Conservation (phyloP, 2,329 filamentous ascomycete species). For the Diaporthe vaccinii region DNA sequence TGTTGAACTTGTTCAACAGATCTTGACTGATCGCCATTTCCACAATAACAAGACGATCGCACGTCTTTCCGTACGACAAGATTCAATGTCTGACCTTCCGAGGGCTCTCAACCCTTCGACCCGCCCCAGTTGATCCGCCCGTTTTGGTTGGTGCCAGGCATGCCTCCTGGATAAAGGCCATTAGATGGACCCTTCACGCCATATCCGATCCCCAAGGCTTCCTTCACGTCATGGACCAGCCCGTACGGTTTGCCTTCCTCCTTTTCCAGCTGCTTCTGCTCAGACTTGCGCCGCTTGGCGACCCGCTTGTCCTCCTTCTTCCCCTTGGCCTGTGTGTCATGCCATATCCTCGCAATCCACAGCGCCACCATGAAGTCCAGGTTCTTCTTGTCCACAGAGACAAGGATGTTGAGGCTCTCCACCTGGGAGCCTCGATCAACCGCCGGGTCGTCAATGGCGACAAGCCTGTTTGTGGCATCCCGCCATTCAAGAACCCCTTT, state of each 20-base stretch:
- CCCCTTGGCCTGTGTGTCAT: not conserved
- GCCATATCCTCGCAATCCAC: slow-evolving; percentile 31
- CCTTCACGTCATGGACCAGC: slow-evolving; percentile 12
- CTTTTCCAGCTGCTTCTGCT: slow-evolving; percentile 9
- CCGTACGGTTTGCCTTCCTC: slow-evolving; percentile 18
- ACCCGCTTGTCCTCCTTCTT: not conserved
- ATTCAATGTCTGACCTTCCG: not conserved
- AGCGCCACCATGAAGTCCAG: slow-evolving; percentile 28
- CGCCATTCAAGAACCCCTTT: slow-evolving; percentile 36
- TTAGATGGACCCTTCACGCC: not conserved
- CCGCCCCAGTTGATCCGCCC: slow-evolving; percentile 7
- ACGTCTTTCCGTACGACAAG: not conserved
- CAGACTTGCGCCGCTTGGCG: not conserved
- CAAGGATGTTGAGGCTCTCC: slow-evolving; percentile 28
- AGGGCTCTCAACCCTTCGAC: not conserved
- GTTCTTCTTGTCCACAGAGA: slow-evolving; percentile 19
- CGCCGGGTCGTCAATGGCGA: slow-evolving; percentile 6
- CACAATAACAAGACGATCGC: not conserved
- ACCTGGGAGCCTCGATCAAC: not conserved
- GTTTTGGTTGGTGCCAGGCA: not conserved
- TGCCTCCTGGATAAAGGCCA: not conserved
- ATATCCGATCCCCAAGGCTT: slow-evolving; percentile 24
- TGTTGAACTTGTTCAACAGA: too few species aligned
- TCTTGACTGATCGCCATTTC: too few species aligned
- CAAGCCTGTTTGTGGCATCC: slow-evolving; percentile 9